Evolutionary conservation across 129 eudicot species (phyloP), one percentile per base, ranked within the genome.

Genomic region (Tanacetum coccineum): DNA sequence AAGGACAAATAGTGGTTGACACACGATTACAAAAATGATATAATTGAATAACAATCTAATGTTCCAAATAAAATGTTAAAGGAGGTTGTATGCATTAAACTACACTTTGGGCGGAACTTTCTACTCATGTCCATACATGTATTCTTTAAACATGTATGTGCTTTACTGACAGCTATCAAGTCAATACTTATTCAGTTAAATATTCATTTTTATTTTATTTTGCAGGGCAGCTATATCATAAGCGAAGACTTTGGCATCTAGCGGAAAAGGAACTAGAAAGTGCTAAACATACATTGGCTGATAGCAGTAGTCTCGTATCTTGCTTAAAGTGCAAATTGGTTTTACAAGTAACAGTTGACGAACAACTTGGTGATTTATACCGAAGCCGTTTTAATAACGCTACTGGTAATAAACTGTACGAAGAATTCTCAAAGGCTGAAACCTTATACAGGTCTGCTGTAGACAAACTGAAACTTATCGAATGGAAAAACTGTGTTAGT

Each of bases 211-310:
- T 40, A 36, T 15, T 9, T 25, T 13, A 20, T 58, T 44, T 44
- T 68, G 48, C 85, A 93, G 99, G 96, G 54, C 89, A 86, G 64
- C 76, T 93, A 22, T 89, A 84, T 78, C 64, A 77, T 57, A 87
- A 87, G 74, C 87, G 82, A 72, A 79, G 52, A 52, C 84, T 65
- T 42, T 84, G 85, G 86, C 78, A 77, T 71, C 46, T 82, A 52
- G 95, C 99, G 36, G 83, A 86, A 77, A 82, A 64, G 67, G 99
- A 93, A 75, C 80, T 93, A 60, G 70, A 67, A 76, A 73, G 70
- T 70, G 95, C 96, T 22, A 78, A 74, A 71, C 77, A 82, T 62
- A 64, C 73, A 13, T 73, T 93, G 71, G 71, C 64, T 56, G 77
- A 76, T 48, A 79, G 76, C 62, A 59, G 50, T 68, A 74, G 63